A percentile compares a stretch with the other conserved stretches of the same genome.
These are phyloP conservation scores for Lasiosphaeria miniovina DNA, from an alignment of 495 filamentous ascomycete species.

Conservation along the genomic window DNA sequence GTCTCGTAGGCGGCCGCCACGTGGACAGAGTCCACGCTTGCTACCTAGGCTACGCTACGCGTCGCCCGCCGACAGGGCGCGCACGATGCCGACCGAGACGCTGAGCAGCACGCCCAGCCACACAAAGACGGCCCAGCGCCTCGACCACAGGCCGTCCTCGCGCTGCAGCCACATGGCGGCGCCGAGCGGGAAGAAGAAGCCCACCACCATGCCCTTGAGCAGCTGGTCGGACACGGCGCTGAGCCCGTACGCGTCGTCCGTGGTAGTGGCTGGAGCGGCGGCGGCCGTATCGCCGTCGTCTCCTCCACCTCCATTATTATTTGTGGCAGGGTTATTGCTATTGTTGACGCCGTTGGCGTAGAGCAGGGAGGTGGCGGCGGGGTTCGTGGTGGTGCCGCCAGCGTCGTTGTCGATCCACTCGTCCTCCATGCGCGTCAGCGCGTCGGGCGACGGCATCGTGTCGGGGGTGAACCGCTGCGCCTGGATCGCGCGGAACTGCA, in stretches of 20 bases:
- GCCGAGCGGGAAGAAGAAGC: conserved; percentile 91
- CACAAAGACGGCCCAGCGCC: conserved; percentile 78
- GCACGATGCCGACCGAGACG: conserved; percentile 40
- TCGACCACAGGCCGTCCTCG: conserved; percentile 86
- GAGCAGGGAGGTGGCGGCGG: not conserved
- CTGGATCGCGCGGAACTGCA: conserved; percentile 81
- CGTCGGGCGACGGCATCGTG: conserved; percentile 67
- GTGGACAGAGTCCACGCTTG: too few relatives aligned
- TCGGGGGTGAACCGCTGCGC: conserved; percentile 75
- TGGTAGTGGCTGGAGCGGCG: too few relatives aligned
- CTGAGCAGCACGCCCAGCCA: conserved; percentile 67
- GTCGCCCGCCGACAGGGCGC: conserved; percentile 32
- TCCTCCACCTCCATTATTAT: conserved; percentile 19
- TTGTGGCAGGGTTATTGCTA: not conserved
- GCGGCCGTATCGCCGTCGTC: conserved; percentile 24
- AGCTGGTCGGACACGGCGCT: conserved; percentile 66
- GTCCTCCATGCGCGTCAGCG: conserved; percentile 70
- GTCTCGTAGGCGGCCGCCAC: too few relatives aligned
- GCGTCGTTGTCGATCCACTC: conserved; percentile 83
- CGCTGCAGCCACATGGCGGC: conserved; percentile 79
- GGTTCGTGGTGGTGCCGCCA: not conserved
- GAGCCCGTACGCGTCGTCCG: conserved; percentile 46
- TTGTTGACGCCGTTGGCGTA: conserved; percentile 19
- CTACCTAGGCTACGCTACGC: not conserved
- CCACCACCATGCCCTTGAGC: conserved; percentile 82